Conservation (phyloP, 768 basidiomycete species). For the Termitomyces sp. region DNA sequence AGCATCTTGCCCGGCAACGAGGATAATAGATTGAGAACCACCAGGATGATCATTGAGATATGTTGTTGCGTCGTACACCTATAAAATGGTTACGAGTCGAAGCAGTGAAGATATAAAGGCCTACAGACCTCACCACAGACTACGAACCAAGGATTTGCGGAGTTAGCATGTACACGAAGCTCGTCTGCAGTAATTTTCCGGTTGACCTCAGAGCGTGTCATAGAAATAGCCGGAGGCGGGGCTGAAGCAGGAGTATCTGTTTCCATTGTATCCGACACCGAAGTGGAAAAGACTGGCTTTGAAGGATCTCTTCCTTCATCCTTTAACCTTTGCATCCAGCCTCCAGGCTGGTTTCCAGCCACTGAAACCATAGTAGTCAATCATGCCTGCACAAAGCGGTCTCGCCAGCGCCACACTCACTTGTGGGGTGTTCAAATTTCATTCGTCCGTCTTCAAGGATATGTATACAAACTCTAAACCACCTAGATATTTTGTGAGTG, state of each 20-base stretch:
- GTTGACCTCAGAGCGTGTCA: slow-evolving; percentile 41
- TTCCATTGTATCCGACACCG: not conserved
- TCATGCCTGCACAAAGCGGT: not conserved
- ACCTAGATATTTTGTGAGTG: slow-evolving; percentile 27
- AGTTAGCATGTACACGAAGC: not conserved
- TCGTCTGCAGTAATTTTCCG: slow-evolving; percentile 18
- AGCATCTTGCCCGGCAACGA: slow-evolving; percentile 54
- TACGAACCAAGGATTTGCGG: not conserved
- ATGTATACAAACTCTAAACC: slow-evolving; percentile 52
- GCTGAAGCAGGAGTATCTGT: slow-evolving; percentile 8
- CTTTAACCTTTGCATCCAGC: slow-evolving; percentile 63
- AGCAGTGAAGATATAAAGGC: not conserved
- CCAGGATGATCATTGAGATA: slow-evolving; percentile 57
- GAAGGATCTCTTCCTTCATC: slow-evolving; percentile 35
- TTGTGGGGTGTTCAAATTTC: slow-evolving; percentile 55
- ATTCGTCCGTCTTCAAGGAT: slow-evolving; percentile 26
- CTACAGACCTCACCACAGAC: not conserved
- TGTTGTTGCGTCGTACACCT: slow-evolving; percentile 46
- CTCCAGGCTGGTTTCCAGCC: slow-evolving; percentile 39
- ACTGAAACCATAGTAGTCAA: slow-evolving; percentile 7
- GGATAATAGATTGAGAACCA: slow-evolving; percentile 46
- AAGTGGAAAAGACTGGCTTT: slow-evolving; percentile 30
- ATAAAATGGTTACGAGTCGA: not conserved
- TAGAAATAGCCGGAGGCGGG: slow-evolving; percentile 17
- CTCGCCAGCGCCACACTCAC: slow-evolving; percentile 7